These are phyloP conservation scores for Populus trichocarpa DNA, from an alignment of 441 rosid genomes.

Conservation along the genomic window DNA sequence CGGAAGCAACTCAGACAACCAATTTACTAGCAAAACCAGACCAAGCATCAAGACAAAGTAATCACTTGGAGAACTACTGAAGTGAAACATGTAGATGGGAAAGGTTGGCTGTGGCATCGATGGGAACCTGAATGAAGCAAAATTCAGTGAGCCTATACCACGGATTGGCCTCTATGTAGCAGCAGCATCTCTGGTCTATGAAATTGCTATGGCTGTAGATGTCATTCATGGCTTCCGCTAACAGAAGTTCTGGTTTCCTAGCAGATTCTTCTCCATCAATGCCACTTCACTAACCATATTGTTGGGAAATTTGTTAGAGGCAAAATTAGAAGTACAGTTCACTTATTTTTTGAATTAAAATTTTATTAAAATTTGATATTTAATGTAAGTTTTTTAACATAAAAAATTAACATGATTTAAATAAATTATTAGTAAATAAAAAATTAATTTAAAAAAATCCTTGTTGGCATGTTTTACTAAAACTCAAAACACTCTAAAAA, in stretches of 20 bases:
- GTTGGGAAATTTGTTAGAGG: too few relatives aligned
- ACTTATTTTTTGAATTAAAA: too few relatives aligned
- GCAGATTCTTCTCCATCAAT: conserved; percentile 61
- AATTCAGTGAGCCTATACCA: conserved; percentile 67
- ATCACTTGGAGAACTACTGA: not conserved
- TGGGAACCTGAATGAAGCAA: conserved; percentile 55
- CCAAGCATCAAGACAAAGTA: not conserved
- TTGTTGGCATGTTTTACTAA: too few relatives aligned
- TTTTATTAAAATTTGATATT: too few relatives aligned
- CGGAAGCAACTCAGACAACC: too few relatives aligned
- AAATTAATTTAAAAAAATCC: too few relatives aligned
- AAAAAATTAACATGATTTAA: too few relatives aligned
- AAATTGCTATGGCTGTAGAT: conserved; percentile 61
- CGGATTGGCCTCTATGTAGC: conserved; percentile 62
- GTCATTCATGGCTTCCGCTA: conserved; percentile 51
- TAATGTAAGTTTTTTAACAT: too few relatives aligned
- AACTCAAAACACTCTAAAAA: too few relatives aligned
- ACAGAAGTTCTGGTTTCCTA: conserved; percentile 68
- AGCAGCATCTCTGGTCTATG: conserved; percentile 43
- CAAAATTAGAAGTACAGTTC: too few relatives aligned
- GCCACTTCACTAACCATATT: conserved; percentile 68
- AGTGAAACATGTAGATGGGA: conserved; percentile 20
- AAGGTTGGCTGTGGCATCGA: conserved; percentile 55
- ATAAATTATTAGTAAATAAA: too few relatives aligned
- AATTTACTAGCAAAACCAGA: too few relatives aligned